Evolutionary conservation across 306 rosid genomes (phyloP).

Genomic region (Quercus glauca): DNA sequence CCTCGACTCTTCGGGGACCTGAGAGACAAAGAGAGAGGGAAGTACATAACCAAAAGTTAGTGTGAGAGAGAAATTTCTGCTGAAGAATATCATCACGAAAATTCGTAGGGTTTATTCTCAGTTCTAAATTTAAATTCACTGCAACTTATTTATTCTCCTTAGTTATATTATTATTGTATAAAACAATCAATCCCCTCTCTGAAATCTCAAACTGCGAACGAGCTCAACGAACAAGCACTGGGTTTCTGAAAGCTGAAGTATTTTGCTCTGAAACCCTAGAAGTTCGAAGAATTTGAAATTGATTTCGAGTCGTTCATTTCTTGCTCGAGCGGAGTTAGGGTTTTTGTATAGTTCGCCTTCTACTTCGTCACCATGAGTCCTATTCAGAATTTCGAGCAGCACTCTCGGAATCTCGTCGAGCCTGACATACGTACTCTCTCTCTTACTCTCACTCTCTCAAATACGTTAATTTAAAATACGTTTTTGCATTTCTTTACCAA

Average conservation of each 20-base stretch:
- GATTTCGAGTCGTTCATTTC: neutral
- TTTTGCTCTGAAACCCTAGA: slow-evolving; percentile 36
- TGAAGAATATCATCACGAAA: no score
- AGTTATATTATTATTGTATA: neutral
- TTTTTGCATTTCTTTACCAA: neutral
- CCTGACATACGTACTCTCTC: slow-evolving; percentile 57
- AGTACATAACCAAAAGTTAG: neutral
- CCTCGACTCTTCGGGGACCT: slow-evolving; percentile 9
- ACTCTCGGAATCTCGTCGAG: slow-evolving; percentile 78
- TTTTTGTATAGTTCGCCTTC: slow-evolving; percentile 23
- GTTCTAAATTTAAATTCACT: neutral
- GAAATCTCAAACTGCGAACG: neutral
- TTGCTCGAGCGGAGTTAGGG: slow-evolving; percentile 34
- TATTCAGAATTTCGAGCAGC: slow-evolving; percentile 90
- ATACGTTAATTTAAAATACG: neutral
- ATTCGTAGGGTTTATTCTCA: no score
- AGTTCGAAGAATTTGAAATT: slow-evolving; percentile 3
- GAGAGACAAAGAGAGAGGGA: neutral
- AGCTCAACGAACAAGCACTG: neutral
- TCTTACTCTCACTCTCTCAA: neutral
- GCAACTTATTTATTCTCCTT: neutral
- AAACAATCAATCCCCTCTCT: neutral
- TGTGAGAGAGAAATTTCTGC: slow-evolving; percentile 1
- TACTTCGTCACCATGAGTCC: slow-evolving; percentile 67
- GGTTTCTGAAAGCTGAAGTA: neutral